Percentiles rank a stretch among this genome's conserved stretches.
Conservation (phyloP, 805 yeast species). For the Cyberlindnera xishuangbannaensis region DNA sequence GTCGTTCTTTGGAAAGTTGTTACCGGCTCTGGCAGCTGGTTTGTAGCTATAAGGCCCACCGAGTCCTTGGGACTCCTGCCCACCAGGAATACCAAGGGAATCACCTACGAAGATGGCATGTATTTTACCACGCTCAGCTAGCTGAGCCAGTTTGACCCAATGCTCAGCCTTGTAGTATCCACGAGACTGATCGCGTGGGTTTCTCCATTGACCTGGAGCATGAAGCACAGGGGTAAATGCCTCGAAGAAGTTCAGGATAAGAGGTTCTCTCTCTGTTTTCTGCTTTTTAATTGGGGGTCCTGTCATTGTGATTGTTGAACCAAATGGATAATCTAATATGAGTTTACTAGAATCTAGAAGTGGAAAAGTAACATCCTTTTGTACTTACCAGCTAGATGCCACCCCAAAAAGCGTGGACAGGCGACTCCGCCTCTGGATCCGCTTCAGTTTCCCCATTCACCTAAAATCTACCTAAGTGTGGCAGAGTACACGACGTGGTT, state of each 20-base stretch:
- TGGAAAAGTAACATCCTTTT: too few relatives aligned
- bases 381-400: too few relatives aligned
- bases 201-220: conserved; percentile 26
- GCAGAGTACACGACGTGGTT: too few relatives aligned
- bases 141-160: conserved; percentile 36
- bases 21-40: conserved; percentile 32
- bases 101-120: conserved; percentile 37
- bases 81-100: conserved; percentile 36
- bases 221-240: conserved; percentile 23
- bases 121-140: conserved; percentile 36
- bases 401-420: too few relatives aligned
- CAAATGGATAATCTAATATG: background rate
- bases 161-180: conserved; percentile 26
- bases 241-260: conserved; percentile 22
- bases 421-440: too few relatives aligned
- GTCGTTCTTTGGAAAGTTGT: conserved; percentile 33
- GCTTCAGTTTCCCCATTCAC: too few relatives aligned
- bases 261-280: conserved; percentile 13
- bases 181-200: conserved; percentile 23
- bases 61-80: conserved; percentile 26
- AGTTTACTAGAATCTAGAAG: too few relatives aligned
- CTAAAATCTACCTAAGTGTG: too few relatives aligned
- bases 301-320: conserved; percentile 7
- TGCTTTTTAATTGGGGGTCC: conserved; percentile 11
- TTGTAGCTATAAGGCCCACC: conserved; percentile 32